Evolutionary conservation across 257 asterid genomes (phyloP), one percentile per base, ranked within the genome.

Genomic region (Prunella vulgaris): DNA sequence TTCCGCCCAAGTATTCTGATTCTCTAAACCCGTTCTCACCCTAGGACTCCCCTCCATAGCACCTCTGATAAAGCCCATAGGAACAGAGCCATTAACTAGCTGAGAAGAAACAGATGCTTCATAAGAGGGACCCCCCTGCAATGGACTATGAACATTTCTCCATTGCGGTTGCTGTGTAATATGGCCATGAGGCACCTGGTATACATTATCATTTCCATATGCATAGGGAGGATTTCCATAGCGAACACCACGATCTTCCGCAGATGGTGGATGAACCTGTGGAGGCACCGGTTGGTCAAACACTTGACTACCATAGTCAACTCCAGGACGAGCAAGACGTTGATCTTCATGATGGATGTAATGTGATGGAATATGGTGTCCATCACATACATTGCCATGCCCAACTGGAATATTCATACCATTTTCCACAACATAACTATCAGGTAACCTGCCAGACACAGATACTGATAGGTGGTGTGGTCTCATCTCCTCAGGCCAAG

Each of bases 131-230:
- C 79, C 79, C 68, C 85, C 95, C 48, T 79, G 95, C 64, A 82
- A 18, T 15, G 86, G 90, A 73, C 74, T 71, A 52, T 84, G 96
- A 48, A 82, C 81, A 71, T 91, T 94, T 84, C 99, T 86, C 97
- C 95, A 78, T 37, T 80, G 27, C 60, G 92, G 38, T 52, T 85
- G 92, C 42, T 88, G 48, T 65, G 90, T 85, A 51, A 81, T 60
- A 61, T 82, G 95, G 68, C 85, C 90, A 60, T 81, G 94, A 60
- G 90, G 82, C 68, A 78, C 84, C 84, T 86, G 95, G 80, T 79
- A 83, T 22, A 80, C 40, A 12, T 83, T 78, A 69, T 93, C 99
- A 46, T 72, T 56, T 73, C 90, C 97, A 70, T 87, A 84, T 6
- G 84, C 68, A 80, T 76, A 84, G 3, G 90, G 71, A 64, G 92